These are phyloP conservation scores for Yamadazyma atmosphaerica DNA, from an alignment of 1,139 yeast species.

Conservation along the genomic window DNA sequence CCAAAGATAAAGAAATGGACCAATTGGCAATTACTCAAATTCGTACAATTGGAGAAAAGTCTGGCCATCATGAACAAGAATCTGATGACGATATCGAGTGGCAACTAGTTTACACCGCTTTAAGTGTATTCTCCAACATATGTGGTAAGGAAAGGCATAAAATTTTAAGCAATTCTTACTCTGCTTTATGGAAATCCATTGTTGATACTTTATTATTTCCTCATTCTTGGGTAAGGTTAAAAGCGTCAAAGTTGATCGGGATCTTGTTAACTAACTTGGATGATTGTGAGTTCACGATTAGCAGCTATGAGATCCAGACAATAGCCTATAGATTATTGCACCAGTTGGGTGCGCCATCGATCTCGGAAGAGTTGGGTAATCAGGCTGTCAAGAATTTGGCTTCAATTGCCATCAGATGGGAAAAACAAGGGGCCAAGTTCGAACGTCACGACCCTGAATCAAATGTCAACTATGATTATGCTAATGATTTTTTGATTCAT, in stretches of 20 bases:
- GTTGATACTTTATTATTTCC: slow-evolving; percentile 70
- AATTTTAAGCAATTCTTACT: slow-evolving; percentile 31
- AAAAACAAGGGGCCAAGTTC: slow-evolving; percentile 40
- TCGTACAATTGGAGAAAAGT: slow-evolving; percentile 33
- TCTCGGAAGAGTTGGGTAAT: slow-evolving; percentile 63
- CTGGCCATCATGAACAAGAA: slow-evolving; percentile 26
- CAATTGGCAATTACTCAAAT: slow-evolving; percentile 38
- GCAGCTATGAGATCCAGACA: slow-evolving; percentile 53
- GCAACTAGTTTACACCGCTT: slow-evolving; percentile 73
- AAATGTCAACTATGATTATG: slow-evolving; percentile 33
- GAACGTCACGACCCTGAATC: slow-evolving; percentile 23
- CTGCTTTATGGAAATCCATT: slow-evolving; percentile 51
- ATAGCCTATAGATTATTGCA: slow-evolving; percentile 69
- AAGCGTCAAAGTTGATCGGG: slow-evolving; percentile 63
- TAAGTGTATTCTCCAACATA: slow-evolving; percentile 53
- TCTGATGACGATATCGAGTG: slow-evolving; percentile 51
- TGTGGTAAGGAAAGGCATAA: slow-evolving; percentile 29
- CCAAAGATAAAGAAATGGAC: slow-evolving; percentile 37
- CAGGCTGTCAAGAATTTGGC: slow-evolving; percentile 72
- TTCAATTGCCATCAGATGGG: slow-evolving; percentile 64
- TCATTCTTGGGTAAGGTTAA: slow-evolving; percentile 87
- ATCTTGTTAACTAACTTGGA: slow-evolving; percentile 45
- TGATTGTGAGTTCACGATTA: slow-evolving; percentile 29
- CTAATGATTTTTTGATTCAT: slow-evolving; percentile 62
- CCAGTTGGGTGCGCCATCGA: slow-evolving; percentile 77